These are phyloP conservation scores for Talaromyces sp. DNA, from an alignment of 2,329 filamentous ascomycete species.

Conservation along the genomic window DNA sequence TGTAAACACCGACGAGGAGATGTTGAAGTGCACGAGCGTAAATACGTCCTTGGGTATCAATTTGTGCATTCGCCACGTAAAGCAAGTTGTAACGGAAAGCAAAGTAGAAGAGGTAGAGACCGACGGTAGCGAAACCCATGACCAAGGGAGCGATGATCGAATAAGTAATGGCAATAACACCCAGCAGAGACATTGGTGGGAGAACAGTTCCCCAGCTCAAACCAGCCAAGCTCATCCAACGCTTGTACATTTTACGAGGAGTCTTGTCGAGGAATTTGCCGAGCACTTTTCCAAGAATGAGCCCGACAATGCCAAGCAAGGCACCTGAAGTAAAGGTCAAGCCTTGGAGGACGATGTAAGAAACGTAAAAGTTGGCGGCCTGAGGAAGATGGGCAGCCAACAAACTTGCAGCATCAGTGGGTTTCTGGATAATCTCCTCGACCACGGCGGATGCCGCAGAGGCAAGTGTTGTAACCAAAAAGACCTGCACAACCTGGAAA, in stretches of 20 bases:
- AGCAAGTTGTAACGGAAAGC: constrained; percentile 89
- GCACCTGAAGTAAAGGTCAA: constrained; percentile 72
- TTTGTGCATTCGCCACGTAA: constrained; percentile 75
- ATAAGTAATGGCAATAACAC: constrained; percentile 80
- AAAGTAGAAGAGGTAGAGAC: constrained; percentile 76
- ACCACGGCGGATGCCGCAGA: constrained; percentile 73
- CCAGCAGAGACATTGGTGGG: constrained; percentile 76
- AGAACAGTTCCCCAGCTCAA: constrained; percentile 82
- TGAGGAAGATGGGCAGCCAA: constrained; percentile 73
- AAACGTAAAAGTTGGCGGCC: constrained; percentile 90
- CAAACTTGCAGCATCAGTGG: constrained; percentile 59
- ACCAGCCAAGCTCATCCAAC: constrained; percentile 70
- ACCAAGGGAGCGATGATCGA: constrained; percentile 83
- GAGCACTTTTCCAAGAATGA: constrained; percentile 70
- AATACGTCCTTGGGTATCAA: constrained; percentile 83
- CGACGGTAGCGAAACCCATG: constrained; percentile 74
- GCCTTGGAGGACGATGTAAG: constrained; percentile 91
- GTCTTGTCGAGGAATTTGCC: constrained; percentile 73
- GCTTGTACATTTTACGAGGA: constrained; percentile 73
- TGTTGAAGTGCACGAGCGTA: constrained; percentile 88
- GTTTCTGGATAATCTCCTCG: constrained; percentile 60
- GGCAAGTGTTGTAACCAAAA: constrained; percentile 78
- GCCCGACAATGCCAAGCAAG: constrained; percentile 69
- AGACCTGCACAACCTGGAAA: constrained; percentile 75
- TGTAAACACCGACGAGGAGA: constrained; percentile 77